Evolutionary conservation across 2,329 filamentous ascomycete genomes (phyloP), one percentile per base, ranked within the genome.

Genomic region (Fusarium sacchari): DNA sequence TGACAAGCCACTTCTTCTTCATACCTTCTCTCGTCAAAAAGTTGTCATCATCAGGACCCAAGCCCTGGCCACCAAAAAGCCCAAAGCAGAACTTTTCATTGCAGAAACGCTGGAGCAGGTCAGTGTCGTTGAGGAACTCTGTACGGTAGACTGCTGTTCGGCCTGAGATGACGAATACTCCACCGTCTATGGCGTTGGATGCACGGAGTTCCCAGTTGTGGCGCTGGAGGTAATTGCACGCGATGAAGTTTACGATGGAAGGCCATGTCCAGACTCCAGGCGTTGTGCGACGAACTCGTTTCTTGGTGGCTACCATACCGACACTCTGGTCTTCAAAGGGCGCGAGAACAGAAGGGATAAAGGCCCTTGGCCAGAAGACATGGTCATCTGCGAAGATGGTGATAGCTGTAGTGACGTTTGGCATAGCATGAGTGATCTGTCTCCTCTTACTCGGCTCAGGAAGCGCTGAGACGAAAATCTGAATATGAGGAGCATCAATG

Each of bases 131-230:
- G 6, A 91, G 76, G 57, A 92, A 87, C 1, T 76, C 34, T 1
- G 88, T 85, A 18, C 88, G 86, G 63, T 88, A 83, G 0, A 84
- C 83, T 1, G 82, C 83, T 2, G 89, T 91, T 10, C 89, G 84
- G 1, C 88, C 88, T 0, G 88, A 90, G 5, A 91, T 82, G 3
- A 89, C 87, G 55, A 88, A 90, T 26, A 90, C 84, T 15, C 88
- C 88, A 14, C 88, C 88, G 64, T 92, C 90, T 15, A 91, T 80
- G 12, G 85, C 82, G 68, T 88, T 88, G 12, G 87, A 87, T 0
- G 88, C 83, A 2, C 86, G 84, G 59, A 89, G 87, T 76, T 92
- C 90, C 77, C 88, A 92, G 76, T 91, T 91, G 78, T 91, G 88
- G 0, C 89, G 87, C 72, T 88, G 85, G 2, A 92, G 84, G 76